Base-by-base conservation (phyloP, 441 rosid genomes). In the Erodium trifolium region DNA sequence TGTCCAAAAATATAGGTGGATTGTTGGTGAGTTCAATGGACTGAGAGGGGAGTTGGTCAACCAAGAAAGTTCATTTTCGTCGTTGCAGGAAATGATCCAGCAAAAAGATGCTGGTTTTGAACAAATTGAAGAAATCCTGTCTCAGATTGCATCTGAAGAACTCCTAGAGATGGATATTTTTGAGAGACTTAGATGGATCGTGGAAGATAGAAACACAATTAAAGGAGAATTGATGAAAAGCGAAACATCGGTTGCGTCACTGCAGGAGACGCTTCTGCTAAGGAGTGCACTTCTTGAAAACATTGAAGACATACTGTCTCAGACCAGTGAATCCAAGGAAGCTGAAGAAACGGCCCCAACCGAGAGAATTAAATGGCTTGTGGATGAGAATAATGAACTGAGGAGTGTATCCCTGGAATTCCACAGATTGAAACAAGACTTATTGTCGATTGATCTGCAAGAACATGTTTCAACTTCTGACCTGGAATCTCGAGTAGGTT, bases 361-460 rank as follows among this genome's bases (percentile, higher is more conserved):
- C 10, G 92, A 84, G 73, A 87, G 74, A 76, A 77, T 82, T 62
- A 85, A 79, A 75, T 86, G 91, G 86, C 86, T 92, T 71, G 84
- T 73, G 62, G 81, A 79, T 78, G 93, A 87, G 83, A 91, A 87
- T 82, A 76, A 78, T 75, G 81, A 78, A 67, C 83, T 89, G 66
- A 79, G 68, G 63, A 78, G 57, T 71, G 71, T 78, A 77, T 82
- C 77, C 34, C 71, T 73, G 80, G 93, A 85, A 62, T 86, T 79
- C 77, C 75, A 72, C 68, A 88, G 78, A 74, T 75, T 88, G 81
- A 85, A 84, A 81, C 88, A 88, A 71, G 75, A 78, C 49, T 70
- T 87, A 69, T 78, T 82, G 77, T 76, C 78, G 19, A 71, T 89
- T 68, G 89, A 91, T 80, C 27, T 88, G 55, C 96, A 91, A 1